A percentile compares a stretch with the other conserved stretches of the same genome.
phyloP scores from a whole-genome alignment of 169 alveolate genomes.

The Plasmodium blacklocki region DNA sequence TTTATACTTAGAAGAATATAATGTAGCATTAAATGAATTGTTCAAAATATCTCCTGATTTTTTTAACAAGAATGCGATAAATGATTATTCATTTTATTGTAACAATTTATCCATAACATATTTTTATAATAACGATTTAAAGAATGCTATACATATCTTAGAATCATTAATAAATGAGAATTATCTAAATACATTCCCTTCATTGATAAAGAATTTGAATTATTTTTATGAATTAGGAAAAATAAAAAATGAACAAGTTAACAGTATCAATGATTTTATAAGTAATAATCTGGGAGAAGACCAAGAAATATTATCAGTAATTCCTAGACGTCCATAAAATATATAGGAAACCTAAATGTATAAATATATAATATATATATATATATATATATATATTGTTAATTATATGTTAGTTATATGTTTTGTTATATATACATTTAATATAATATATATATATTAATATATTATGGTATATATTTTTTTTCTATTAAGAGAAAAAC shows the following conservation, averaged over 20 bases:
- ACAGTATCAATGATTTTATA: constrained; percentile 4
- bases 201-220: constrained; percentile 38
- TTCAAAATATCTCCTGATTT: not conserved
- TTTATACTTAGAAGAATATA: constrained; percentile 45
- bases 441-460: too few relatives aligned
- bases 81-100: constrained; percentile 30
- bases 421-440: not conserved
- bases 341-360: not conserved
- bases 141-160: constrained; percentile 19
- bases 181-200: constrained; percentile 32
- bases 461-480: too few relatives aligned
- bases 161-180: constrained; percentile 26
- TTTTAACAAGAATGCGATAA: not conserved
- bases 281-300: constrained; percentile 22
- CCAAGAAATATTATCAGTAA: constrained; percentile 16
- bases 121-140: constrained; percentile 41
- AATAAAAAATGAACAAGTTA: constrained; percentile 27
- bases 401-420: not conserved
- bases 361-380: not conserved
- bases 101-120: constrained; percentile 62
- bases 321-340: constrained; percentile 1
- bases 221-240: constrained; percentile 46
- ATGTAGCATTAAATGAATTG: constrained; percentile 30
- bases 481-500: too few relatives aligned
- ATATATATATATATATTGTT: not conserved